Evolutionary conservation across 371 early-diverging fungal species (phyloP).

Genomic region (Basidiobolus heterosporus): DNA sequence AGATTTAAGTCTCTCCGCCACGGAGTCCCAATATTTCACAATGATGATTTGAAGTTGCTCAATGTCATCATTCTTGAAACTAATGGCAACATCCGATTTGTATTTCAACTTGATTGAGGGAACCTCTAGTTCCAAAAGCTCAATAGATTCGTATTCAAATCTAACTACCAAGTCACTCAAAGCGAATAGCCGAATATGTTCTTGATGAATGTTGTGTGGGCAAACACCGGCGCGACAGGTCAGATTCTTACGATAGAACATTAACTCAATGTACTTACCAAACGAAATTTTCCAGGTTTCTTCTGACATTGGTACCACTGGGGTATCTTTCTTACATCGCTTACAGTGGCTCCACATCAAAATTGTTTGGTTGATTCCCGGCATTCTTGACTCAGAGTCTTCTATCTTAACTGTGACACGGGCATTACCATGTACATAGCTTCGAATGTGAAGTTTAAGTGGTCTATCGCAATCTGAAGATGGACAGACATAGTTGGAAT

Average conservation of each 20-base stretch:
- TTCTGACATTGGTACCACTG: conserved; percentile 58
- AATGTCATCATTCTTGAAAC: conserved; percentile 42
- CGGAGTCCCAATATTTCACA: conserved; percentile 49
- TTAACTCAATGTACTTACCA: conserved; percentile 84
- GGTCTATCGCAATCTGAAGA: conserved; percentile 51
- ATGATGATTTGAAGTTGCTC: conserved; percentile 36
- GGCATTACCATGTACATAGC: conserved; percentile 67
- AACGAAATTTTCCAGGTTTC: conserved; percentile 83
- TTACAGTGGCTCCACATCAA: conserved; percentile 74
- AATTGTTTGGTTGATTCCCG: conserved; percentile 56
- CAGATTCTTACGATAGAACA: conserved; percentile 59
- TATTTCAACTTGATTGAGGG: conserved; percentile 57
- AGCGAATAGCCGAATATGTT: conserved; percentile 64
- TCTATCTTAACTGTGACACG: conserved; percentile 61
- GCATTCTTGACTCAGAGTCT: conserved; percentile 16
- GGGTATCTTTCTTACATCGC: conserved; percentile 50
- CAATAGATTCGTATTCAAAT: conserved; percentile 56
- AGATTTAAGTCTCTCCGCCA: conserved; percentile 35
- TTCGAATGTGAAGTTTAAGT: conserved; percentile 56
- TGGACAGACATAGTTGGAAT: conserved; percentile 41
- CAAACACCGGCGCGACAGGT: conserved; percentile 60
- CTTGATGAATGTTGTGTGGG: conserved; percentile 56
- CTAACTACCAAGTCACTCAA: conserved; percentile 51
- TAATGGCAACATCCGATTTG: conserved; percentile 26
- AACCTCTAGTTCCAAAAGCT: conserved; percentile 56